Percentiles rank a stretch among this genome's conserved stretches.
Conservation (phyloP, 2,329 filamentous ascomycete species). For the Talaromyces sp. region DNA sequence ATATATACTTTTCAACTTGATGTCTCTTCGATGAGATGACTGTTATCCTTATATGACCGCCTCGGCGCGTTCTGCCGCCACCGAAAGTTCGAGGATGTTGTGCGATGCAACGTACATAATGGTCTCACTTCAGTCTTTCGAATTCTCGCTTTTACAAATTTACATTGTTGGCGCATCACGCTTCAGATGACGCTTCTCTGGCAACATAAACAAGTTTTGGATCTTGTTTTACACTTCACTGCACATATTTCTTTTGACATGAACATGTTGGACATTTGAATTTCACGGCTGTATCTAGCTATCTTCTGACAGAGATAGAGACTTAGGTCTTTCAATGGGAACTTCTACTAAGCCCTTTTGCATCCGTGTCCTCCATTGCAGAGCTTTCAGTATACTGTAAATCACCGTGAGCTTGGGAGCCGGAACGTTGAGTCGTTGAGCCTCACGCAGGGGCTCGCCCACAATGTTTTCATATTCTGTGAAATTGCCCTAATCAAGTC, state of each 20-base stretch:
- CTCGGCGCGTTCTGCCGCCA: neutral
- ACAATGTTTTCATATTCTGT: constrained; percentile 55
- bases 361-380: constrained; percentile 12
- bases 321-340: constrained; percentile 10
- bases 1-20: neutral
- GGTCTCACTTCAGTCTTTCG: neutral
- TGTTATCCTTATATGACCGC: neutral
- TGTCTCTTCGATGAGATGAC: neutral
- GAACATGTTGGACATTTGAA: neutral
- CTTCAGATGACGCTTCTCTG: neutral
- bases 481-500: constrained; percentile 45
- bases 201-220: neutral
- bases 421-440: constrained; percentile 43
- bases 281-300: constrained; percentile 10
- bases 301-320: constrained; percentile 8
- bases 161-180: neutral
- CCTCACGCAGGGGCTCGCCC: constrained; percentile 53
- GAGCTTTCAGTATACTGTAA: constrained; percentile 15
- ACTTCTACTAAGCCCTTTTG: constrained; percentile 14
- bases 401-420: constrained; percentile 28
- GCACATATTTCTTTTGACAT: constrained; percentile 9
- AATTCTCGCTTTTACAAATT: neutral
- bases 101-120: neutral
- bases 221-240: constrained; percentile 7
- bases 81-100: neutral